Evolutionary conservation across 2,329 filamentous ascomycete genomes (phyloP), one percentile per base, ranked within the genome.

Genomic region (Aureobasidium lini): DNA sequence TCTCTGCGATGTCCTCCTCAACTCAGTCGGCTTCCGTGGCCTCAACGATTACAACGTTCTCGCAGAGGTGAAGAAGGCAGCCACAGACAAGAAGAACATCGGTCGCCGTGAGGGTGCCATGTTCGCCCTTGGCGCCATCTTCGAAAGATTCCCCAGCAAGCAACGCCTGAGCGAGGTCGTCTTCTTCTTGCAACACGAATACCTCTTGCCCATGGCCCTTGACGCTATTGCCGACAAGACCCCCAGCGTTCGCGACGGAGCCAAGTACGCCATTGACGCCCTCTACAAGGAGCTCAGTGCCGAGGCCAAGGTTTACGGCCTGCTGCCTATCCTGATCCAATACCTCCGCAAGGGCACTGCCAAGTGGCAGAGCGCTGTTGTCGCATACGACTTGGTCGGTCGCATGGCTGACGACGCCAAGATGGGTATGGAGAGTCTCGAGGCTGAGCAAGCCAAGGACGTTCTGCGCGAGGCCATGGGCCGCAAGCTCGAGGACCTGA

Each of bases 341-440:
- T 97, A 97, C 72, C 80, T 99, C 32, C 79, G 80, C 70, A 95
- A 90, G 76, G 85, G 84, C 69, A 88, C 90, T 15, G 92, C 90
- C 65, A 99, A 99, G 77, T 99, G 94, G 94, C 94, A 99, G 76
- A 94, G 94, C 62, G 90, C 89, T 15, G 89, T 96, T 57, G 92
- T 88, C 62, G 94, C 90, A 47, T 87, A 88, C 70, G 85, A 88
- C 73, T 75, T 97, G 64, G 77, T 99, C 61, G 91, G 94, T 71
- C 90, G 86, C 74, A 95, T 97, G 87, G 94, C 94, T 49, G 89
- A 95, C 71, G 96, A 95, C 79, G 89, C 93, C 42, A 88, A 95
- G 80, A 85, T 95, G 73, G 86, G 87, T 59, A 84, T 89, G 63
- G 91, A 89, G 61, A 89, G 84, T 69, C 87, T 88, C 73, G 91